Conservation (phyloP, 2,329 filamentous ascomycete genomes). For the Microcyclospora tardicrescens region DNA sequence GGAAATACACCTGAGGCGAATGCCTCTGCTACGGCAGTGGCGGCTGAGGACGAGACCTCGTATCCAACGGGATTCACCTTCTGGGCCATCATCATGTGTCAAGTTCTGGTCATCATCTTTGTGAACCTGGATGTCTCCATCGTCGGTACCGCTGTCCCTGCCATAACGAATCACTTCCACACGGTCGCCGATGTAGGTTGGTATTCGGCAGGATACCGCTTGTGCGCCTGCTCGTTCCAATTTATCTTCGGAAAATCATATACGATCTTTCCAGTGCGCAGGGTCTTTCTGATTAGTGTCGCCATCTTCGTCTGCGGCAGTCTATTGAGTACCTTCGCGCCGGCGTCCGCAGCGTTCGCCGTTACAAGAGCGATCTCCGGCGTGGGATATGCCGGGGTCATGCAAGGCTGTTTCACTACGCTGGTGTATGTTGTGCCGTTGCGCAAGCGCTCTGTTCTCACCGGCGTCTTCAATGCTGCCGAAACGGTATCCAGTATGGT, state of each 20-base stretch:
- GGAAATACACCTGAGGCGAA: no score
- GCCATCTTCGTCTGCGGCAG: constrained; percentile 33
- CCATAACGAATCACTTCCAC: constrained; percentile 32
- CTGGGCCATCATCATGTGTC: constrained; percentile 4
- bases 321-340: constrained; percentile 36
- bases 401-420: constrained; percentile 23
- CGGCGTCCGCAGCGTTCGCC: constrained; percentile 38
- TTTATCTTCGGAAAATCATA: constrained; percentile 18
- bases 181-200: constrained; percentile 31
- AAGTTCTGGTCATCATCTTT: constrained; percentile 6
- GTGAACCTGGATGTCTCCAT: constrained; percentile 26
- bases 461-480: constrained; percentile 14
- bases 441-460: constrained; percentile 16
- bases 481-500: constrained; percentile 17
- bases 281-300: constrained; percentile 26
- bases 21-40: no score
- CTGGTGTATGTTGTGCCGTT: constrained; percentile 19
- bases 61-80: constrained; percentile 8
- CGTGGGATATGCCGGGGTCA: constrained; percentile 38
- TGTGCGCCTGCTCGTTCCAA: background rate
- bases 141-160: constrained; percentile 30
- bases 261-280: constrained; percentile 31
- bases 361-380: constrained; percentile 40
- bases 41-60: no score
- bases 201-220: constrained; percentile 22